Base-by-base conservation (phyloP, 495 filamentous ascomycete species). In the Podospora didyma region DNA sequence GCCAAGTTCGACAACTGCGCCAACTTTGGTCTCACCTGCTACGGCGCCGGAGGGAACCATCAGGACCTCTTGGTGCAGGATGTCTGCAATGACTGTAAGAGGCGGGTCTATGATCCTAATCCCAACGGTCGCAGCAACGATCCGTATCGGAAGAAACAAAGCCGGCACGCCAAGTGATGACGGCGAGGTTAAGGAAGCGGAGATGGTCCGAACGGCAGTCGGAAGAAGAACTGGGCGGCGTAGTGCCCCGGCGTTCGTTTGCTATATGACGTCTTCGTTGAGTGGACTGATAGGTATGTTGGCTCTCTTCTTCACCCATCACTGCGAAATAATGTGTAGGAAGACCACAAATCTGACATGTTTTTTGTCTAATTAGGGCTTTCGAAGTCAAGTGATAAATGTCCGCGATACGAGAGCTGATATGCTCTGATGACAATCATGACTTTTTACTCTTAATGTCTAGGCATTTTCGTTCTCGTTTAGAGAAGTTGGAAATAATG, bases 71-170 rank as follows among this genome's bases (percentile, higher is more conserved):
- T 41, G 20, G 51, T 61, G n/a, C 44, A 49, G 12, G 58, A 55
- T 17, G 53, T 58, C 41, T 64, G 62, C 44, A 46, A 31, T 17
- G 60, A 62, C 49, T 62, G 60, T 44, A n/a, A 49, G n/a, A 28
- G 42, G 16, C 50, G 57, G 0, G 22, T n/a, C 7, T 24, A 21
- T 26, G 41, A 48, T 16, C 46, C 51, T 20, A 54, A 60, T 21
- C 45, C 46, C 37, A 52, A 75, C 22, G 63, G 44, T 0, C 70
- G 73, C 17, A 69, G 71, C 26, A 53, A 50, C 22, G 59, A 61
- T 21, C 54, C 59, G 76, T 51, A 65, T 74, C 20, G 67, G 74
- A 17, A 69, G 77, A 35, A 48, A n/a, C 46, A 22, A 19, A 37
- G 34, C 34, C 9, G 9, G 16, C 34, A 7, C 9, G 34, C 34